phyloP scores from a whole-genome alignment of 441 rosid genomes.

The Erodium texanum region DNA sequence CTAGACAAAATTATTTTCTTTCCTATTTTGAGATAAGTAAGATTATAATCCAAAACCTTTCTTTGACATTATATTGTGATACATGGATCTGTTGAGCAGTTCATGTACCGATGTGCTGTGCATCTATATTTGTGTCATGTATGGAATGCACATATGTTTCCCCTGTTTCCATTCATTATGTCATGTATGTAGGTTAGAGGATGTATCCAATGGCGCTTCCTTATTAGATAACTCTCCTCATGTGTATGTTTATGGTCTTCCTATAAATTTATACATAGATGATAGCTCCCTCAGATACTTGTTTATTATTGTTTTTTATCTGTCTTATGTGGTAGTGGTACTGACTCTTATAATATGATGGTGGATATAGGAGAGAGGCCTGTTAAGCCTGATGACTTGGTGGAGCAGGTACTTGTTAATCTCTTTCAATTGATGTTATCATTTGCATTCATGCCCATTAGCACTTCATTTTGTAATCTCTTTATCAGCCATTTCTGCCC shows the following conservation, averaged over 20 bases:
- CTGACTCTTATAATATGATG: slow-evolving; percentile 7
- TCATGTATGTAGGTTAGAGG: background rate
- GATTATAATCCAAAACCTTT: background rate
- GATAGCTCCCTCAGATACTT: background rate
- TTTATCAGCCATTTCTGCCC: slow-evolving; percentile 41
- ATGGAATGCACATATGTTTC: background rate
- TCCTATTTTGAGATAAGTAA: background rate
- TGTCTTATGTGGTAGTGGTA: slow-evolving; percentile 1
- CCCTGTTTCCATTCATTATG: background rate
- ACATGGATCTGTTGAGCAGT: background rate
- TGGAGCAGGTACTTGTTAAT: slow-evolving; percentile 34
- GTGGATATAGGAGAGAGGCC: slow-evolving; percentile 43
- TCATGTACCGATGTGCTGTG: background rate
- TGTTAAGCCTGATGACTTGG: slow-evolving; percentile 25
- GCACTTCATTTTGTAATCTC: slow-evolving; percentile 24
- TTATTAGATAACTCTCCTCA: background rate
- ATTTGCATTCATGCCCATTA: slow-evolving; percentile 9
- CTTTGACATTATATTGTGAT: background rate
- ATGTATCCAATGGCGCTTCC: background rate
- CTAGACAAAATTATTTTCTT: background rate
- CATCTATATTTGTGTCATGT: background rate
- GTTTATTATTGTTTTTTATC: background rate
- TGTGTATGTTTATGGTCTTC: background rate
- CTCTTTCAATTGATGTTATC: background rate
- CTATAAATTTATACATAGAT: background rate